A percentile compares a stretch with the other conserved stretches of the same genome.
phyloP scores from a whole-genome alignment of 768 basidiomycete genomes.

The Trametes cingulata region DNA sequence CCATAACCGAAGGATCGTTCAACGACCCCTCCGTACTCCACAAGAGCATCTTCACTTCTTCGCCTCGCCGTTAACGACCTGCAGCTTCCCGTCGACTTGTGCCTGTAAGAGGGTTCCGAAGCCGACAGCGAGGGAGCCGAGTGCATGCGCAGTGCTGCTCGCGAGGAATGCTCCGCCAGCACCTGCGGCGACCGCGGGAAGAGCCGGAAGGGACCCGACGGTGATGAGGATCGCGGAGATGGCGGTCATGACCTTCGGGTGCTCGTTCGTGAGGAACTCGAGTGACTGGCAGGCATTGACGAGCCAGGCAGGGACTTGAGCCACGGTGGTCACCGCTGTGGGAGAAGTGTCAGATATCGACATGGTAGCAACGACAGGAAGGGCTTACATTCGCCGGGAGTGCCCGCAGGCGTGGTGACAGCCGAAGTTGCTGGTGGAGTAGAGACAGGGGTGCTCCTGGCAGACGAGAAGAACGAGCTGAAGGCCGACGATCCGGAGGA shows the following conservation, averaged over 20 bases:
- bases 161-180: slow-evolving; percentile 75
- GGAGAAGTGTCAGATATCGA: background rate
- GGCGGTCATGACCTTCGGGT: slow-evolving; percentile 74
- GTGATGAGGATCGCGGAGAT: slow-evolving; percentile 79
- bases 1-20: background rate
- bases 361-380: background rate
- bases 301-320: slow-evolving; percentile 73
- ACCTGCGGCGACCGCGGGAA: slow-evolving; percentile 67
- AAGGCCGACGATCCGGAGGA: slow-evolving; percentile 18
- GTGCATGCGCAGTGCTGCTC: slow-evolving; percentile 72
- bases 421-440: slow-evolving; percentile 11
- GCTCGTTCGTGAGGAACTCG: slow-evolving; percentile 71
- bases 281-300: slow-evolving; percentile 76
- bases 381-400: slow-evolving; percentile 23
- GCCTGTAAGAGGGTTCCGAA: slow-evolving; percentile 60
- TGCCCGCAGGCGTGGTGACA: slow-evolving; percentile 21
- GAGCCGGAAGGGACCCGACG: slow-evolving; percentile 70
- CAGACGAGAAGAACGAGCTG: slow-evolving; percentile 16
- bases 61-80: slow-evolving; percentile 12
- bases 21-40: background rate
- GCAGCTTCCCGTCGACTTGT: slow-evolving; percentile 24
- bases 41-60: background rate
- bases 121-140: slow-evolving; percentile 77
- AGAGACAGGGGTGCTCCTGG: slow-evolving; percentile 13
- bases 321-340: slow-evolving; percentile 43